Base-by-base conservation (phyloP, 2,329 filamentous ascomycete species). In the Trichothecium sympodiale region DNA sequence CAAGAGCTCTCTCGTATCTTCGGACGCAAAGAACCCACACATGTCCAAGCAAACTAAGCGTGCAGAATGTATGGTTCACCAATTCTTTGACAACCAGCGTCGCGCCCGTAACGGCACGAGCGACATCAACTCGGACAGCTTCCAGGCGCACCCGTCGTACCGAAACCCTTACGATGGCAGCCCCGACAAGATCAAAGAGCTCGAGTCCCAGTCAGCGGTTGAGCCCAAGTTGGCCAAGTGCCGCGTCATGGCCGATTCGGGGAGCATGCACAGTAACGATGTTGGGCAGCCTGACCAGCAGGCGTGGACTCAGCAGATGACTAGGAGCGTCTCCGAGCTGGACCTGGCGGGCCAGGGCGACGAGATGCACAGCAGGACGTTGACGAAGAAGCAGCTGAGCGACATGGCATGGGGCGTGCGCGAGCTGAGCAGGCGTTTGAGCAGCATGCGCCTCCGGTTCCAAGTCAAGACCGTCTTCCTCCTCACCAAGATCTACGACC, bases 391-490 rank as follows among this genome's bases (percentile, higher is more conserved):
- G 56, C 86, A 98, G 58, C 69, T 98, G 29, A 87, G 83, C 12
- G 91, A 96, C 49, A 96, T 98, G 89, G 88, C 89, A 0, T 88
- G 89, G 77, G 88, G 89, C 17, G 91, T 96, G 39, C 72, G 91
- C 33, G 86, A 95, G 58, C 65, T 98, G 39, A 89, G 84, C 20
- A 83, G 94, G 51, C 81, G 84, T 41, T 62, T 96, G 40, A 83
- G 85, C 35, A 87, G 79, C 56, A 79, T 96, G 54, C 76, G 80
- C 39, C 67, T 98, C 42, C 83, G 81, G 54, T 76, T 94, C 45
- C 80, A 80, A 36, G 85, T 94, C 44, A 77, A 76, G 53, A 82
- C 75, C 38, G 78, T 98, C 20, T 94, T 96, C 50, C 63, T 98
- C 23, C 65, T 98, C 33, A 93, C 86, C 29, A 98, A 98, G 57